Conservation (phyloP, 176 grass and related monocot genomes). For the Thinopyrum elongatum region DNA sequence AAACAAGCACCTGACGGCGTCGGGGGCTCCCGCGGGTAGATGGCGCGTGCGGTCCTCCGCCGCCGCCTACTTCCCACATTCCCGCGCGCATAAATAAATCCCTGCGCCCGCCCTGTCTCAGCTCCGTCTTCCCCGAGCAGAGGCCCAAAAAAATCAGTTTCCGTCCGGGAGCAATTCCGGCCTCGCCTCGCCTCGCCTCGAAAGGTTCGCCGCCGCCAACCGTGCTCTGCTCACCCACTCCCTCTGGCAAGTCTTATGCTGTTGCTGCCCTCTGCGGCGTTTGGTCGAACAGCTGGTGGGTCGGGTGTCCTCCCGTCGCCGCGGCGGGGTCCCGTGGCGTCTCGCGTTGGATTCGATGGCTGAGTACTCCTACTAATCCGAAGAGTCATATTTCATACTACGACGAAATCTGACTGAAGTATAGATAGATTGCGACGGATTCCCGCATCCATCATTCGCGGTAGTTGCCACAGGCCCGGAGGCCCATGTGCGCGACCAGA, state of each 20-base stretch:
- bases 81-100: slow-evolving; percentile 47
- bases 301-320: not conserved
- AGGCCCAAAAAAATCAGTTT: not conserved
- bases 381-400: no score
- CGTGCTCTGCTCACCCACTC: not conserved
- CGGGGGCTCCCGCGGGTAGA: no score
- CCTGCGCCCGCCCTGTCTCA: not conserved
- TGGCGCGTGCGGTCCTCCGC: not conserved
- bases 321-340: not conserved
- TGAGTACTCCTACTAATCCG: no score
- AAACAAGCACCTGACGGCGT: no score
- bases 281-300: slow-evolving; percentile 25
- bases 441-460: no score
- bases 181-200: not conserved
- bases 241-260: not conserved
- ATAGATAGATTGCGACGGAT: no score
- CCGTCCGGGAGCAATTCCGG: not conserved
- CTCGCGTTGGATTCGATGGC: not conserved
- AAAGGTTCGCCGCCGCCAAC: slow-evolving; percentile 23
- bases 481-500: not conserved
- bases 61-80: slow-evolving; percentile 38
- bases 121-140: not conserved
- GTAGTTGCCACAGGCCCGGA: no score
- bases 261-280: slow-evolving; percentile 20
- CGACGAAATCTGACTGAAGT: no score